A percentile compares a stretch with the other conserved stretches of the same genome.
phyloP scores from a whole-genome alignment of 257 asterid species.

The Forsythia suspensa region DNA sequence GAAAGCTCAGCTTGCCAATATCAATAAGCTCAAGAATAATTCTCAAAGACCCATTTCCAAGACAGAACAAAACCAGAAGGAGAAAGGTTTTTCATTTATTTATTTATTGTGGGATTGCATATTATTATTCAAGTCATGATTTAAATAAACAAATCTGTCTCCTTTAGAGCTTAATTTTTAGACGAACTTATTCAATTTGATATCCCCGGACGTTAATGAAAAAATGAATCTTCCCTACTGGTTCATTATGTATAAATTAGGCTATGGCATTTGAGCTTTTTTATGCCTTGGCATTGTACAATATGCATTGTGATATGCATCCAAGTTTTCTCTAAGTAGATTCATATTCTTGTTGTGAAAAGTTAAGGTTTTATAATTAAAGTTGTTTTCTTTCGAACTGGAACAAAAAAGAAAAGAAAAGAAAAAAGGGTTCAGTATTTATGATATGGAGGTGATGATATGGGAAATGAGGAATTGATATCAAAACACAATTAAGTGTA shows the following conservation, averaged over 20 bases:
- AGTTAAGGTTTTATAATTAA: background rate
- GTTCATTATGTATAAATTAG: background rate
- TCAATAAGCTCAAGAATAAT: conserved; percentile 68
- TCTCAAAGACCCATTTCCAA: conserved; percentile 31
- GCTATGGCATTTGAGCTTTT: background rate
- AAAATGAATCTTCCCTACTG: background rate
- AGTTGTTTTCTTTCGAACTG: background rate
- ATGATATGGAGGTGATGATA: background rate
- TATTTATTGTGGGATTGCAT: background rate
- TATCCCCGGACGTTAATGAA: too few relatives aligned
- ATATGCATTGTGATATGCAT: background rate
- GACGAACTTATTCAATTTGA: background rate
- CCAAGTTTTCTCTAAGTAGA: conserved; percentile 4
- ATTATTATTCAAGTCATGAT: background rate
- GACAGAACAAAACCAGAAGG: conserved; percentile 39
- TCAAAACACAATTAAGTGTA: background rate
- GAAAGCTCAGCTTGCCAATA: conserved; percentile 74
- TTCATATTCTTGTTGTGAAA: background rate
- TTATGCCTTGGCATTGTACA: conserved; percentile 9
- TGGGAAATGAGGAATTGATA: background rate
- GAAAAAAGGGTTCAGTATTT: background rate
- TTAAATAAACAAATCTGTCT: background rate
- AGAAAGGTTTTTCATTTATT: conserved; percentile 41
- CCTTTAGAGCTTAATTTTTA: background rate
- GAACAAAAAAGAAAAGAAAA: background rate